A percentile compares a stretch with the other conserved stretches of the same genome.
Conservation (phyloP, 169 alveolate species). For the Eimeria acervulina region DNA sequence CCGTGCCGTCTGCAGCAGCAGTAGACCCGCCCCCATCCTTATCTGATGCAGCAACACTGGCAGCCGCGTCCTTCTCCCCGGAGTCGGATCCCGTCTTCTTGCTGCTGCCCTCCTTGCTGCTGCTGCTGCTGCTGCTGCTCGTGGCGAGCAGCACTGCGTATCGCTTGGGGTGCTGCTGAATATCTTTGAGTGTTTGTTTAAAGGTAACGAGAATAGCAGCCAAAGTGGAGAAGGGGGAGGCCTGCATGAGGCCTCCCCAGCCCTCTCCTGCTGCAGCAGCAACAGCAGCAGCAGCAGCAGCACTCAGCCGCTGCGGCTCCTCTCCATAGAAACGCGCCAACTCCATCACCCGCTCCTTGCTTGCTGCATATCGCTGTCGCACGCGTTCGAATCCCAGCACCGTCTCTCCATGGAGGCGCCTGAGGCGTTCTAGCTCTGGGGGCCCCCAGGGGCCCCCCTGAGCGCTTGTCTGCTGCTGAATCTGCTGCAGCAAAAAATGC, state of each 20-base stretch:
- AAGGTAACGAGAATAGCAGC: constrained; percentile 46
- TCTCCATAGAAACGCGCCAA: constrained; percentile 73
- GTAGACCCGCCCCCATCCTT: background rate
- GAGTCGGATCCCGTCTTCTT: background rate
- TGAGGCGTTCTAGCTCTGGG: constrained; percentile 57
- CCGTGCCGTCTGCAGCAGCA: background rate
- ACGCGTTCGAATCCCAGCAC: constrained; percentile 51
- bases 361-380: constrained; percentile 63
- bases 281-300: constrained; percentile 65
- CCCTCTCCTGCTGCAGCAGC: constrained; percentile 61
- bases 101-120: constrained; percentile 29
- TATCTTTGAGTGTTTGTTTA: constrained; percentile 57
- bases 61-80: background rate
- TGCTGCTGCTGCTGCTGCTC: constrained; percentile 17
- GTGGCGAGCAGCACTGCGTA: constrained; percentile 74
- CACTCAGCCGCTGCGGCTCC: constrained; percentile 66
- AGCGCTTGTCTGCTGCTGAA: constrained; percentile 25
- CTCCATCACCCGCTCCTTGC: constrained; percentile 61
- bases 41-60: background rate
- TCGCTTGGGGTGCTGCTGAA: constrained; percentile 71
- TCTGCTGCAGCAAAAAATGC: constrained; percentile 49
- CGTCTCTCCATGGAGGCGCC: constrained; percentile 76
- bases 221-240: constrained; percentile 62
- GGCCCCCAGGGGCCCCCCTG: constrained; percentile 33
- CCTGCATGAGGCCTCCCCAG: constrained; percentile 45